Base-by-base conservation (phyloP, 2,329 filamentous ascomycete genomes). In the Blastomyces percursus region DNA sequence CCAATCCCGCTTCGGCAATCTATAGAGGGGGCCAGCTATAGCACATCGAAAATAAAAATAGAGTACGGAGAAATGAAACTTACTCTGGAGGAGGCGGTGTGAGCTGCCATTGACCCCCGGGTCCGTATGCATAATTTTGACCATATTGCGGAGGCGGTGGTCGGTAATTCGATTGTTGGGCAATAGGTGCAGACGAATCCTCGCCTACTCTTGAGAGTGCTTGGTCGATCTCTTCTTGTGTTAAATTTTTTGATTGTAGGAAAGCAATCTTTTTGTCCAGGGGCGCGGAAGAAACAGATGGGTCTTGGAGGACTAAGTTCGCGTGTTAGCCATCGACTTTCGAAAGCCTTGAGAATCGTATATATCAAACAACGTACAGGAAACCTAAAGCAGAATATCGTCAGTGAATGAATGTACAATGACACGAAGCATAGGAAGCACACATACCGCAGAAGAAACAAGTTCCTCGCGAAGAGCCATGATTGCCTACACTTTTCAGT, bases 211-310 rank as follows among this genome's bases (percentile, higher is more conserved):
- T 86, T 51, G 89, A 83, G 67, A 99, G 82, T 19, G 95, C 89
- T 46, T 85, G 81, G 72, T 94, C 90, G 71, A 99, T 89, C 77
- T 99, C 95, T 76, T 97, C 93, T 74, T 94, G 89, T 0, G 93
- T 97, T 61, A 99, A 83, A 75, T 99, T 97, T 78, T 99, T 99
- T 8, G 92, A 95, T 75, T 92, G 90, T 24, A 99, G 82, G 70
- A 99, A 99, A 9, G 91, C 89, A 64, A 97, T 84, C 67, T 91
- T 87, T 76, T 94, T 96, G 72, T 97, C 94, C 65, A 96, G 79
- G n/a, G 94, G 88, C 5, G 94, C 93, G 11, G 86, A 85, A 46
- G 91, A 86, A 68, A 99, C 93, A 60, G 88, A 95, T 12, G 94
- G 92, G 74, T 99, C 94, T 78, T 95, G 91, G 64, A 99, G 86